Evolutionary conservation across 768 basidiomycete species (phyloP).

Genomic region (Lyophyllum atratum): DNA sequence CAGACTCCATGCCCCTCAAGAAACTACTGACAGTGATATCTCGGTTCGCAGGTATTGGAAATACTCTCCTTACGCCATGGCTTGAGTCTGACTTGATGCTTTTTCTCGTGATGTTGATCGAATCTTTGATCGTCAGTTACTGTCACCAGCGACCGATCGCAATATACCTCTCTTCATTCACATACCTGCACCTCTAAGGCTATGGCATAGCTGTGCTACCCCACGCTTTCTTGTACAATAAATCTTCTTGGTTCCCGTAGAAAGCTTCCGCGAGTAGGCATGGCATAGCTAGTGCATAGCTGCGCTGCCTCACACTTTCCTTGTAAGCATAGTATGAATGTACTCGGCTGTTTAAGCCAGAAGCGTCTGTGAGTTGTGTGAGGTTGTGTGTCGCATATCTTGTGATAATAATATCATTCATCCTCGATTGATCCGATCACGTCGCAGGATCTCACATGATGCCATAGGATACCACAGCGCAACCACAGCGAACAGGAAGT

Average conservation of each 20-base stretch:
- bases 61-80: conserved; percentile 34
- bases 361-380: neutral
- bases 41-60: conserved; percentile 36
- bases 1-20: neutral
- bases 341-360: neutral
- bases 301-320: neutral
- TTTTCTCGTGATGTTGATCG: neutral
- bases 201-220: neutral
- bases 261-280: no score
- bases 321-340: no score
- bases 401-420: neutral
- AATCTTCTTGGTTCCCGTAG: no score
- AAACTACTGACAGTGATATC: neutral
- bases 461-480: neutral
- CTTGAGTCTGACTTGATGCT: conserved; percentile 8
- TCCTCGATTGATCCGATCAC: neutral
- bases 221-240: neutral
- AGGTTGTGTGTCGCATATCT: no score
- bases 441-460: neutral
- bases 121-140: neutral
- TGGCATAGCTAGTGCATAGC: neutral
- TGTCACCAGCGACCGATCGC: neutral
- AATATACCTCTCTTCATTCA: neutral
- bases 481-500: neutral
- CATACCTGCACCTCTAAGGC: neutral